Conservation (phyloP, 257 asterid genomes). For the Parsonsia alboflavescens region DNA sequence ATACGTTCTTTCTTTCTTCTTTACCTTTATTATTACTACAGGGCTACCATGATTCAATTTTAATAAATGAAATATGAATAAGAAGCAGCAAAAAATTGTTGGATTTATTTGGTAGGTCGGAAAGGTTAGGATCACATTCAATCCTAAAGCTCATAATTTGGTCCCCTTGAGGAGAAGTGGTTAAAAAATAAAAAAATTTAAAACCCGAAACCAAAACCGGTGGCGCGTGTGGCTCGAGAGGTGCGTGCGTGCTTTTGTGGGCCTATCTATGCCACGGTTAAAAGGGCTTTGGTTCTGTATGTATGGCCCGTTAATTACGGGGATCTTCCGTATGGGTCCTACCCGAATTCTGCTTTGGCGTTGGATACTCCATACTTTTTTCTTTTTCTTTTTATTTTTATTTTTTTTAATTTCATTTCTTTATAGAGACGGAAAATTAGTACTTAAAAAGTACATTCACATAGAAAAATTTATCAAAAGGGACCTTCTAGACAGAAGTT, state of each 20-base stretch:
- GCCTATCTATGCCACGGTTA: slow-evolving; percentile 25
- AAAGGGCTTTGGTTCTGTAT: background rate
- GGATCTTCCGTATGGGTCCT: background rate
- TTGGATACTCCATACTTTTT: background rate
- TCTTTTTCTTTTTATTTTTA: no score
- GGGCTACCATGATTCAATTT: background rate
- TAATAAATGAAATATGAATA: background rate
- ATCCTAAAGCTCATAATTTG: slow-evolving; percentile 18
- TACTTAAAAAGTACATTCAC: background rate
- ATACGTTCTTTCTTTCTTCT: background rate
- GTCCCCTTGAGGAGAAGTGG: slow-evolving; percentile 5
- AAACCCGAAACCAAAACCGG: background rate
- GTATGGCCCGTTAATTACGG: slow-evolving; percentile 44
- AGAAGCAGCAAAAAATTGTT: background rate
- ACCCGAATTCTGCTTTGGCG: background rate
- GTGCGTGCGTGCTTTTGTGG: slow-evolving; percentile 26
- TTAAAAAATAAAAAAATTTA: background rate
- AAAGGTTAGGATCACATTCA: slow-evolving; percentile 7
- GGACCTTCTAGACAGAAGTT: no score
- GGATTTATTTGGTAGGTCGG: slow-evolving; percentile 2
- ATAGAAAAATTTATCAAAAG: no score
- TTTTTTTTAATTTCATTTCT: background rate
- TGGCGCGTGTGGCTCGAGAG: slow-evolving; percentile 47
- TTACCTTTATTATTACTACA: background rate
- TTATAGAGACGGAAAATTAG: no score